These are phyloP conservation scores for Trichoderma sp. DNA, from an alignment of 2,329 filamentous ascomycete genomes.

Conservation along the genomic window DNA sequence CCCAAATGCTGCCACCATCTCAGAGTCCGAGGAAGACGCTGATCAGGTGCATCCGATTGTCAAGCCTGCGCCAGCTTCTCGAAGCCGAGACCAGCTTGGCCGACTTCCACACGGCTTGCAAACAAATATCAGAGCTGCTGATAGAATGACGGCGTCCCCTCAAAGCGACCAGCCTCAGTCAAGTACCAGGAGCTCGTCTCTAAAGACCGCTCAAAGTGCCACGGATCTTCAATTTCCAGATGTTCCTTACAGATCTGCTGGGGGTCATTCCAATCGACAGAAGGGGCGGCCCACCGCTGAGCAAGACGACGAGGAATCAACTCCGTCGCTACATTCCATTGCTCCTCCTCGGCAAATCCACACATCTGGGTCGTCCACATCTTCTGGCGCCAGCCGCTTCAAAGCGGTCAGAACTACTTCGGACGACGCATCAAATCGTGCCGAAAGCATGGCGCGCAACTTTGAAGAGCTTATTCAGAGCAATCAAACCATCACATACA, in stretches of 20 bases:
- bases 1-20: slow-evolving; percentile 42
- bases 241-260: slow-evolving; percentile 37
- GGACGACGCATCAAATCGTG: slow-evolving; percentile 51
- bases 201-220: slow-evolving; percentile 37
- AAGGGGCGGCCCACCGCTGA: slow-evolving; percentile 45
- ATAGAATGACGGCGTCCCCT: slow-evolving; percentile 28
- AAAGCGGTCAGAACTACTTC: slow-evolving; percentile 57
- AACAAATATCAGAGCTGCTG: slow-evolving; percentile 28
- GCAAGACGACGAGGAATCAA: slow-evolving; percentile 40
- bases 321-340: slow-evolving; percentile 30
- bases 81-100: slow-evolving; percentile 13
- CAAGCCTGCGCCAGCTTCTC: neutral
- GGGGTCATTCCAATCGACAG: slow-evolving; percentile 32
- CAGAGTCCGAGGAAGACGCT: slow-evolving; percentile 47
- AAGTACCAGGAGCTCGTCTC: slow-evolving; percentile 40
- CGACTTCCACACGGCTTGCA: slow-evolving; percentile 21
- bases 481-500: slow-evolving; percentile 80
- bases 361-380: slow-evolving; percentile 54
- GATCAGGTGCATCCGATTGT: neutral
- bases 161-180: slow-evolving; percentile 29
- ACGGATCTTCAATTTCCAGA: slow-evolving; percentile 39
- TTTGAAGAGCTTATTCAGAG: slow-evolving; percentile 81
- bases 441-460: slow-evolving; percentile 64
- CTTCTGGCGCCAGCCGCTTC: slow-evolving; percentile 44
- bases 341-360: slow-evolving; percentile 43